A percentile compares a stretch with the other conserved stretches of the same genome.
These are phyloP conservation scores for Saturnispora quitensis DNA, from an alignment of 805 yeast genomes.

Conservation along the genomic window DNA sequence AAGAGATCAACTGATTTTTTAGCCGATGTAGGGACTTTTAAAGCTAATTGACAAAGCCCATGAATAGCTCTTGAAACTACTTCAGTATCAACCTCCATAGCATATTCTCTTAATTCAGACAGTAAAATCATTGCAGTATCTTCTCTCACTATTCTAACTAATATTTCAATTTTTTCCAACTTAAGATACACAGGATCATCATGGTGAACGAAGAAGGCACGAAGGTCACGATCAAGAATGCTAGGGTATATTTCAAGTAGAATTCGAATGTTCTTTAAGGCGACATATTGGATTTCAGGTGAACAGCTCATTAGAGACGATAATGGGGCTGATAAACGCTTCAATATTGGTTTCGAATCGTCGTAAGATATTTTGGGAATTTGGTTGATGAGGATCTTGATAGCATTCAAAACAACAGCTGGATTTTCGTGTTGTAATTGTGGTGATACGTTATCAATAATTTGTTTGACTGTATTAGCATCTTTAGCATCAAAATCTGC, in stretches of 20 bases:
- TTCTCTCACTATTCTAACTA: slow-evolving; percentile 59
- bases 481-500: slow-evolving; percentile 56
- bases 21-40: slow-evolving; percentile 45
- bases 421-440: slow-evolving; percentile 97
- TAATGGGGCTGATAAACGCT: slow-evolving; percentile 73
- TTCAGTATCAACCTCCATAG: slow-evolving; percentile 78
- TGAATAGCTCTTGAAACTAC: slow-evolving; percentile 58
- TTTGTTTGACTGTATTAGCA: slow-evolving; percentile 65
- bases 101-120: slow-evolving; percentile 68
- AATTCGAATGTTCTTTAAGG: slow-evolving; percentile 82
- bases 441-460: slow-evolving; percentile 83
- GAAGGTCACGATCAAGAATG: slow-evolving; percentile 64
- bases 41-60: slow-evolving; percentile 66
- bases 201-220: slow-evolving; percentile 85
- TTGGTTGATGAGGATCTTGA: slow-evolving; percentile 72
- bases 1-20: slow-evolving; percentile 53
- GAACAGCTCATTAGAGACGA: slow-evolving; percentile 82
- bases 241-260: slow-evolving; percentile 83
- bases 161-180: slow-evolving; percentile 65
- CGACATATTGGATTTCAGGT: slow-evolving; percentile 92
- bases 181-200: slow-evolving; percentile 75
- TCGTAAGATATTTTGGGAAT: slow-evolving; percentile 36
- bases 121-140: slow-evolving; percentile 48
- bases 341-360: slow-evolving; percentile 39
- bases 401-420: slow-evolving; percentile 79